phyloP scores from a whole-genome alignment of 208 protist genomes.

The Leishmania gerbilli region DNA sequence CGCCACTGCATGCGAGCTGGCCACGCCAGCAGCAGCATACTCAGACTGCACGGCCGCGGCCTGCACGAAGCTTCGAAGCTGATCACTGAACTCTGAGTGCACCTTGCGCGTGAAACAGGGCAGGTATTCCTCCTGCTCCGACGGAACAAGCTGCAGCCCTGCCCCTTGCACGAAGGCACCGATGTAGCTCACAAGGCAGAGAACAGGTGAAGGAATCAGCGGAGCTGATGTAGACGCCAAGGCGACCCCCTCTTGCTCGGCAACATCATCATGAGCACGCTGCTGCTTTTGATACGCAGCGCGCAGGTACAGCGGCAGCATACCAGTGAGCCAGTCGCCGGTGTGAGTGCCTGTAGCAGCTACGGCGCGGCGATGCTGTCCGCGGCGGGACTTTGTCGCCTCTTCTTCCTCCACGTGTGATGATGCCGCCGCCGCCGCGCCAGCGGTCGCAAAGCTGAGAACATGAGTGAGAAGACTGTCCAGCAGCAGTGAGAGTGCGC shows the following conservation, averaged over 20 bases:
- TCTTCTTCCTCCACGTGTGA: neutral
- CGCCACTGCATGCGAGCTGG: neutral
- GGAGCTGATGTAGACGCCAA: neutral
- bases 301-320: constrained; percentile 29
- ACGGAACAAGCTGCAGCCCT: constrained; percentile 24
- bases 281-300: constrained; percentile 9
- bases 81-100: constrained; percentile 1
- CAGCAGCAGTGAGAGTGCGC: constrained; percentile 10
- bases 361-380: neutral
- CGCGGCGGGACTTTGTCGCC: constrained; percentile 9
- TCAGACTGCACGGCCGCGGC: neutral
- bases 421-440: neutral
- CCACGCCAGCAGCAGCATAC: neutral
- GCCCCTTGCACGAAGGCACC: constrained; percentile 24
- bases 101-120: constrained; percentile 13
- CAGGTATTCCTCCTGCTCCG: constrained; percentile 21
- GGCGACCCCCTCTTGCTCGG: neutral
- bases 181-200: constrained; percentile 31
- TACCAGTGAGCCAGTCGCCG: constrained; percentile 26
- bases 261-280: neutral
- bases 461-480: constrained; percentile 12
- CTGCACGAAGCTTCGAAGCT: neutral
- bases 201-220: constrained; percentile 13
- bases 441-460: constrained; percentile 1
- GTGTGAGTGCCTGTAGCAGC: neutral